A percentile compares a stretch with the other conserved stretches of the same genome.
phyloP scores from a whole-genome alignment of 225 moss, liverwort and hornwort genomes.

The Sphagnum contortum region DNA sequence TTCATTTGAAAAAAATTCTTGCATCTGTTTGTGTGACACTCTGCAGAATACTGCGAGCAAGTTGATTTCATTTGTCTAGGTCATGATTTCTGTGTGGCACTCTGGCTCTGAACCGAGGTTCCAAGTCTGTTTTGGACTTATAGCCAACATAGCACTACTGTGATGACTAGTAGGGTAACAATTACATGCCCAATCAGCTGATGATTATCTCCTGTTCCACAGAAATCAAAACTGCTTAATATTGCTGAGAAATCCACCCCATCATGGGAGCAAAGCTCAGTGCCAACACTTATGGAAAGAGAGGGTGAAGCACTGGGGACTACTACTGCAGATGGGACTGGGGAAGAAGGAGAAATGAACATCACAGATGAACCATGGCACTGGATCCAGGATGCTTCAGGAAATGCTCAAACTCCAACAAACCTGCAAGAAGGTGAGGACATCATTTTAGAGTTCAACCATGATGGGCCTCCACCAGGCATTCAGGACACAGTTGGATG shows the following conservation, averaged over 20 bases:
- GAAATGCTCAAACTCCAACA: conserved; percentile 64
- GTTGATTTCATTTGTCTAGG: too few relatives aligned
- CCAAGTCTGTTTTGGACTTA: too few relatives aligned
- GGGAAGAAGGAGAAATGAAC: conserved; percentile 19
- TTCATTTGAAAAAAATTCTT: too few relatives aligned
- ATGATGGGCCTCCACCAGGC: conserved; percentile 66
- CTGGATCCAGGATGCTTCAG: conserved; percentile 83
- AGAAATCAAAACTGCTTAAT: conserved; percentile 88
- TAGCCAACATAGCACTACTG: too few relatives aligned
- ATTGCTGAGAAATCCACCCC: conserved; percentile 67
- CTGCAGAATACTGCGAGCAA: too few relatives aligned
- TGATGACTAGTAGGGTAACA: too few relatives aligned
- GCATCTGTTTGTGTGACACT: too few relatives aligned
- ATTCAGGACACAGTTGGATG: conserved; percentile 55
- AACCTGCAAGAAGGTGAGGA: conserved; percentile 71
- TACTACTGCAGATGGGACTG: conserved; percentile 34
- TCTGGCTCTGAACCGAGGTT: too few relatives aligned
- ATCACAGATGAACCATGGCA: conserved; percentile 67
- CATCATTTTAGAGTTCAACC: conserved; percentile 53
- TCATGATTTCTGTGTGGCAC: too few relatives aligned
- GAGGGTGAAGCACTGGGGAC: conserved; percentile 33
- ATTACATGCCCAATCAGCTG: too few relatives aligned
- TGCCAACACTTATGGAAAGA: conserved; percentile 28
- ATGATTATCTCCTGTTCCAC: conserved; percentile 3
- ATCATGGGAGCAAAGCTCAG: conserved; percentile 62